A percentile compares a stretch with the other conserved stretches of the same genome.
phyloP scores from a whole-genome alignment of 495 filamentous ascomycete genomes.

The Penicillium atrosanguineum region DNA sequence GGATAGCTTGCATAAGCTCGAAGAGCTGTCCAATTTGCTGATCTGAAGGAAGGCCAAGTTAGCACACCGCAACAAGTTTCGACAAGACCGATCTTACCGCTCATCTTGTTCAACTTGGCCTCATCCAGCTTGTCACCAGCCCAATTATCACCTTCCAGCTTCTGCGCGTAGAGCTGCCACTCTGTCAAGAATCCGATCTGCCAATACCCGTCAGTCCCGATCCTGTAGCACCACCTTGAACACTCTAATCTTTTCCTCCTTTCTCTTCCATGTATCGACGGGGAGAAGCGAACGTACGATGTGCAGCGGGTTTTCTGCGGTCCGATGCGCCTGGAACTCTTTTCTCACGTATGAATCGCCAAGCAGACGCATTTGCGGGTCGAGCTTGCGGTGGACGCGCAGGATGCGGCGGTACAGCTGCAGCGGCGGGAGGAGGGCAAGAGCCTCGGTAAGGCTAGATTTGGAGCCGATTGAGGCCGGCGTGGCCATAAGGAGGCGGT shows the following conservation, averaged over 20 bases:
- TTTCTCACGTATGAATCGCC: conserved; percentile 89
- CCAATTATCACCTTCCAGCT: conserved; percentile 84
- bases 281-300: conserved; percentile 56
- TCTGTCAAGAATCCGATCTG: conserved; percentile 94
- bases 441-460: conserved; percentile 52
- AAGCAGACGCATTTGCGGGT: conserved; percentile 69
- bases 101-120: conserved; percentile 87
- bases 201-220: conserved; percentile 12
- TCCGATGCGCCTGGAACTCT: conserved; percentile 80
- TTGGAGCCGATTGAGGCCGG: conserved; percentile 48
- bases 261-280: neutral
- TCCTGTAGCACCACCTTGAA: neutral
- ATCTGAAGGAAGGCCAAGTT: conserved; percentile 49
- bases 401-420: conserved; percentile 85
- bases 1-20: conserved; percentile 87
- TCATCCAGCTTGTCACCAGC: conserved; percentile 72
- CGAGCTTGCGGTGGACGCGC: conserved; percentile 79
- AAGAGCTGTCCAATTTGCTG: conserved; percentile 92
- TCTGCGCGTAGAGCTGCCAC: conserved; percentile 94
- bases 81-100: conserved; percentile 59
- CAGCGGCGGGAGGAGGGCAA: conserved; percentile 86
- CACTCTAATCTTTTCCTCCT: neutral
- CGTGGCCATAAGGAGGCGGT: conserved; percentile 45
- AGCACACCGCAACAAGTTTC: conserved; percentile 8
- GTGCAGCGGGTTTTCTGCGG: conserved; percentile 87